These are phyloP conservation scores for Pseudogymnoascus sp. DNA, from an alignment of 2,329 filamentous ascomycete species.

Conservation along the genomic window DNA sequence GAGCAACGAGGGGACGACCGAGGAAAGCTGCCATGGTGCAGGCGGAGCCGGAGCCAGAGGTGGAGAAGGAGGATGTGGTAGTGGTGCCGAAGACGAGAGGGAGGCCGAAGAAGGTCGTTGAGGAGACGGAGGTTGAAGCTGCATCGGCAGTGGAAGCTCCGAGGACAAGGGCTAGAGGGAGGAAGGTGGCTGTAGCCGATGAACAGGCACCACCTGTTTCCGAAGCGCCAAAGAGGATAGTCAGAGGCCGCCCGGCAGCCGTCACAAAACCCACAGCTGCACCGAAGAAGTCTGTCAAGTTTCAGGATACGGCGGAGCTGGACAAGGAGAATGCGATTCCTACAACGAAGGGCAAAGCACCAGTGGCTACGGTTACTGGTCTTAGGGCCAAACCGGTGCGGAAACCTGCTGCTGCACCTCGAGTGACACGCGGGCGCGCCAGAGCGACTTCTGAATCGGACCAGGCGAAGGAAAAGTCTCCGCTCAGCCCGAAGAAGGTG, in stretches of 20 bases:
- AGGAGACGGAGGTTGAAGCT: slow-evolving; percentile 24
- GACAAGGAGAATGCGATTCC: slow-evolving; percentile 59
- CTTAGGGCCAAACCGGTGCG: slow-evolving; percentile 45
- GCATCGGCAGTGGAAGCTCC: slow-evolving; percentile 26
- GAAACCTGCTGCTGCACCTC: slow-evolving; percentile 33
- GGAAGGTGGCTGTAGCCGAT: slow-evolving; percentile 25
- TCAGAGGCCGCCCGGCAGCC: slow-evolving; percentile 33
- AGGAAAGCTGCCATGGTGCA: slow-evolving; percentile 34
- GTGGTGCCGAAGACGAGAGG: background rate
- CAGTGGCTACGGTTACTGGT: slow-evolving; percentile 28
- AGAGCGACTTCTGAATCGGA: slow-evolving; percentile 30
- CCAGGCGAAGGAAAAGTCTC: slow-evolving; percentile 40
- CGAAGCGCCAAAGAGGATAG: slow-evolving; percentile 34
- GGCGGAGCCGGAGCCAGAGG: slow-evolving; percentile 30
- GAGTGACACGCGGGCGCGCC: slow-evolving; percentile 12
- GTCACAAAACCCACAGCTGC: slow-evolving; percentile 36
- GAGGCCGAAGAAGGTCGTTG: slow-evolving; percentile 17
- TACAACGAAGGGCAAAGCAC: slow-evolving; percentile 35
- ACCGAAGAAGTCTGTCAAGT: slow-evolving; percentile 56
- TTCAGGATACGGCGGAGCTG: slow-evolving; percentile 45
- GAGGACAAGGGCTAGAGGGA: slow-evolving; percentile 25
- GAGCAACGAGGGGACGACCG: slow-evolving; percentile 41
- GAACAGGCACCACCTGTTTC: slow-evolving; percentile 28
- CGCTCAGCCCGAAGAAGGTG: slow-evolving; percentile 60
- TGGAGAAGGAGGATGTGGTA: background rate